Base-by-base conservation (phyloP, 139 green algal genomes). In the Raphidocelis subcapitata region DNA sequence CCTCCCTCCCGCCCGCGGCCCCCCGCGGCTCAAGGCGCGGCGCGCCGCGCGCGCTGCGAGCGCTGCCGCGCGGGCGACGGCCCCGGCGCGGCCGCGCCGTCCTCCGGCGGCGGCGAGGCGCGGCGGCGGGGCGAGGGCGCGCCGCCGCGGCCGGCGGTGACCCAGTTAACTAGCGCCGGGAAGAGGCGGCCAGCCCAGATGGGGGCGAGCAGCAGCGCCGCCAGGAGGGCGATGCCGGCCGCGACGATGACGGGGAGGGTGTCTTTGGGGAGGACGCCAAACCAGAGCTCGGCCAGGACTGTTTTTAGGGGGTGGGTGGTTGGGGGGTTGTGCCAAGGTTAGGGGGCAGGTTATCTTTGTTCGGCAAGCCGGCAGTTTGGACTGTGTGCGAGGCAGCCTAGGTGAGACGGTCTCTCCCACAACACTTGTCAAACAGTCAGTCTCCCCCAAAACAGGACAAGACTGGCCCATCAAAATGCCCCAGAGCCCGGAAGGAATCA, bases 111-210 rank as follows among this genome's bases (percentile, higher is more conserved):
- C 36, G 54, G 12, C 4, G 23, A 37, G 41, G 55, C 37, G 59
- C 44, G 33, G 59, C 29, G 60, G 59, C 47, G 67, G 59, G 1
- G 20, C 26, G 21, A 32, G 33, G 18, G 1, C 5, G 57, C 36
- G 46, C 24, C 67, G 56, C 32, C 15, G 14, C 28, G 32, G 20
- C 35, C 28, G 23, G 37, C 15, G 15, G 29, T 55, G 5, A 78
- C 15, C 35, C 51, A 72, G 4, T 31, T 0, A 26, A 78, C 51
- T 31, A 72, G 35, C 4, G 33, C 12, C 14, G 72, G 72, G 51
- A 67, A 59, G 10, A 78, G 26, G 2, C 16, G 18, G 23, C 4
- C 24, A 4, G 63, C 56, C 72, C 72, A 78, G 62, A 65, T 60
- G 24, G 52, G 56, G 16, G 62, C 49, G 32, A 29, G 72, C 2